Base-by-base conservation (phyloP, 2,329 filamentous ascomycete genomes). In the Colletotrichum eleusines region DNA sequence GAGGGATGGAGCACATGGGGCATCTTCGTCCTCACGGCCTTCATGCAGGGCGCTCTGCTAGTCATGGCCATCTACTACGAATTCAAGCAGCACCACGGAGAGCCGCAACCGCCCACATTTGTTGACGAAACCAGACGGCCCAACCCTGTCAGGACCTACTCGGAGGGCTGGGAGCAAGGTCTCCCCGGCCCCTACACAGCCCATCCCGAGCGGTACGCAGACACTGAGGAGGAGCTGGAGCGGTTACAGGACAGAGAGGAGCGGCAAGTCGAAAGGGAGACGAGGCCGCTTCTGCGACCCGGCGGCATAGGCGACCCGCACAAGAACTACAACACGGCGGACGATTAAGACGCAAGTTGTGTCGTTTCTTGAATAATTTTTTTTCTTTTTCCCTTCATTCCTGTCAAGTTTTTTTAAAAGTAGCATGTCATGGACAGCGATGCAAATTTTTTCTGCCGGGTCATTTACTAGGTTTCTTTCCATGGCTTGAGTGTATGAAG, bases 1-100 rank as follows among this genome's bases (percentile, higher is more conserved):
- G 90, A 88, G 42, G 95, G 95, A 0, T 99, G 96, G 96, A 98
- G 95, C 81, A 94, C 94, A 0, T 99, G 96, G 96, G 91, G 94
- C 12, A 91, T 98, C 18, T 97, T 95, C 77, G 86, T 97, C 54
- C 86, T 98, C 62, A 97, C 95, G 0, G 96, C 95, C 1, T 82
- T 86, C 67, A 87, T 98, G 84, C 96, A 99, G 80, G 95, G 94
- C 23, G 87, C 89, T 12, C 82, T 99, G 66, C 85, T 99, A 51
- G 84, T 80, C 31, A 92, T 99, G 92, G 94, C 90, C 28, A 88
- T 97, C 72, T 90, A 89, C 75, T 98, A 95, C 78, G 87, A 94
- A 80, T 78, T 91, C 73, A 81, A 84, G 53, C 77, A 80, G 8
- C 78, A 80, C 33, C 77, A 83, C 80, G 75, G 77, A 70, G 72